Conservation (phyloP, 305 asterid genomes). For the Caryopteris hybrid region DNA sequence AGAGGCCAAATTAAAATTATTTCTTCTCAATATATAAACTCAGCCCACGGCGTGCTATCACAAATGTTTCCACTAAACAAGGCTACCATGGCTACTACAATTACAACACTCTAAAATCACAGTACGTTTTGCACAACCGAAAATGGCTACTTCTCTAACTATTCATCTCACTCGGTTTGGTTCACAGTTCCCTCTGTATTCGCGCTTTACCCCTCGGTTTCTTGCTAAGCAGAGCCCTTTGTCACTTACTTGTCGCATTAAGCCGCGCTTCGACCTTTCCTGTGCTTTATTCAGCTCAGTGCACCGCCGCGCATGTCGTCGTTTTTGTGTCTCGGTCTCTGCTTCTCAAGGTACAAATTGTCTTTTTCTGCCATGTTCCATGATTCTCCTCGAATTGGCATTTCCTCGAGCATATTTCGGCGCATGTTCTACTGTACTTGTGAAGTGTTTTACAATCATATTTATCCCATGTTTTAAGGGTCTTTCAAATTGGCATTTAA, state of each 20-base stretch:
- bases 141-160: constrained; percentile 36
- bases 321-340: constrained; percentile 32
- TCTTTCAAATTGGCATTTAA: neutral
- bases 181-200: constrained; percentile 24
- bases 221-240: constrained; percentile 18
- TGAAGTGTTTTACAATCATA: neutral
- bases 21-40: neutral
- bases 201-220: constrained; percentile 25
- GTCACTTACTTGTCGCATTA: constrained; percentile 11
- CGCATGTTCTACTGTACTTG: neutral
- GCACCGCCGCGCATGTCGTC: constrained; percentile 20
- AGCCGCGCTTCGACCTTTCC: constrained; percentile 20
- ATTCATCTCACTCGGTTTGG: constrained; percentile 35
- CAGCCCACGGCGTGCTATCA: neutral
- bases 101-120: neutral
- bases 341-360: constrained; percentile 29
- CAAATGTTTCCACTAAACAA: neutral
- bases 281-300: constrained; percentile 14
- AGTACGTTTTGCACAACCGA: neutral
- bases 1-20: neutral
- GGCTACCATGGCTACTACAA: constrained; percentile 7
- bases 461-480: neutral
- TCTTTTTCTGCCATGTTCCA: neutral
- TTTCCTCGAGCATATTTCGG: constrained; percentile 25
- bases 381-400: constrained; percentile 7